Evolutionary conservation across 2,329 filamentous ascomycete species (phyloP).

Genomic region (Endoconidiophora polonica): DNA sequence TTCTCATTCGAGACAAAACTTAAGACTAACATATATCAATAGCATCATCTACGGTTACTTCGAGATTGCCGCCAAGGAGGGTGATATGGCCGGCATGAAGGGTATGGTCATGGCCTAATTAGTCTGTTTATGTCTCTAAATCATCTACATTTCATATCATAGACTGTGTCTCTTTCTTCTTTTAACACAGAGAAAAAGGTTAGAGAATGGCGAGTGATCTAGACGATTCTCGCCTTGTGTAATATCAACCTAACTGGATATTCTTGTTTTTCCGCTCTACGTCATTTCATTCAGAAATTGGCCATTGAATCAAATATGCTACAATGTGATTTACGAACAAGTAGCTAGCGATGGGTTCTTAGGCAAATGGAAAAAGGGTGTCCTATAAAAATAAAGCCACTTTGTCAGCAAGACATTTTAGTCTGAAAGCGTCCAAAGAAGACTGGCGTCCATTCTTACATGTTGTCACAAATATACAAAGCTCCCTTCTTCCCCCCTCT

Average conservation of each 20-base stretch:
- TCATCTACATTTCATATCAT: slow-evolving; percentile 2
- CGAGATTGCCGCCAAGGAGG: slow-evolving; percentile 97
- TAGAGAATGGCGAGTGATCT: slow-evolving; percentile 7
- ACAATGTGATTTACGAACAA: too few relatives aligned
- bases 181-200: not conserved
- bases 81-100: slow-evolving; percentile 73
- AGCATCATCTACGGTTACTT: slow-evolving; percentile 99
- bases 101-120: slow-evolving; percentile 54
- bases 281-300: too few relatives aligned
- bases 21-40: slow-evolving; percentile 19
- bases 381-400: too few relatives aligned
- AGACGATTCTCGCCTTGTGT: slow-evolving; percentile 9
- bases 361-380: too few relatives aligned
- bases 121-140: not conserved
- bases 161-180: not conserved
- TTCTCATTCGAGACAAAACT: not conserved
- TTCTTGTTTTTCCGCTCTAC: slow-evolving; percentile 7
- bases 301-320: too few relatives aligned
- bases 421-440: too few relatives aligned
- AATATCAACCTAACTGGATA: slow-evolving; percentile 10
- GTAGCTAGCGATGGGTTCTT: too few relatives aligned
- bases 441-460: too few relatives aligned
- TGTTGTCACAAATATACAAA: too few relatives aligned
- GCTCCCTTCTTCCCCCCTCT: too few relatives aligned
- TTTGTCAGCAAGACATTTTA: too few relatives aligned